Evolutionary conservation across 2,329 filamentous ascomycete genomes (phyloP).

Genomic region (Coniochaeta ligniaria): DNA sequence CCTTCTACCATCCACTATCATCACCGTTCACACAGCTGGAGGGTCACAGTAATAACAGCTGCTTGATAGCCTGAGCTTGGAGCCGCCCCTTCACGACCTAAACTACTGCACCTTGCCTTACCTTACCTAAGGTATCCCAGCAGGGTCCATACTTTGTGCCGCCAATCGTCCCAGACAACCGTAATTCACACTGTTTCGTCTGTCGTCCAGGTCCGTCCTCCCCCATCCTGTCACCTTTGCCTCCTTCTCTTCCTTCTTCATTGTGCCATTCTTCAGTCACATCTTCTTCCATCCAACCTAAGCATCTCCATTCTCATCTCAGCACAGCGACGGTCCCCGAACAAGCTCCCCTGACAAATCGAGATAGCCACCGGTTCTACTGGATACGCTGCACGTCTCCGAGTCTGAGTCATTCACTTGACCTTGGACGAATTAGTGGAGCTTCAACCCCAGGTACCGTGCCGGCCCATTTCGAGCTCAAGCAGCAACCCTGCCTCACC

Average conservation of each 20-base stretch:
- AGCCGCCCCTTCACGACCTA: background rate
- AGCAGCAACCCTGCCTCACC: conserved; percentile 1
- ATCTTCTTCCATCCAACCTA: background rate
- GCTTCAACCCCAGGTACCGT: conserved; percentile 9
- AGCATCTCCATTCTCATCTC: background rate
- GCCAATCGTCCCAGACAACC: background rate
- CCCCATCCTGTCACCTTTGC: background rate
- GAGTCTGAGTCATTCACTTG: conserved; percentile 23
- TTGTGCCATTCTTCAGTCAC: background rate
- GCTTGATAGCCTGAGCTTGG: background rate
- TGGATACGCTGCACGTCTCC: conserved; percentile 8
- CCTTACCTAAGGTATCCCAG: no score
- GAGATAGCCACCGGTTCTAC: conserved; percentile 4
- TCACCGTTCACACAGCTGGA: background rate
- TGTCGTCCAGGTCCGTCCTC: background rate
- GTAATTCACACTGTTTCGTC: background rate
- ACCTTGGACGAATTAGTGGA: conserved; percentile 18
- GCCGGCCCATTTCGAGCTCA: background rate
- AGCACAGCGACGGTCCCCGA: background rate
- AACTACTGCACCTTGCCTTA: background rate
- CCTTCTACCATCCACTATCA: background rate
- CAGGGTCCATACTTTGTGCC: background rate
- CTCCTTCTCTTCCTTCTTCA: background rate
- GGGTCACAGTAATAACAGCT: background rate
- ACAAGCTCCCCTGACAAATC: background rate